phyloP scores from a whole-genome alignment of 805 yeast genomes.

The Tetrapisispora namnaoensis region DNA sequence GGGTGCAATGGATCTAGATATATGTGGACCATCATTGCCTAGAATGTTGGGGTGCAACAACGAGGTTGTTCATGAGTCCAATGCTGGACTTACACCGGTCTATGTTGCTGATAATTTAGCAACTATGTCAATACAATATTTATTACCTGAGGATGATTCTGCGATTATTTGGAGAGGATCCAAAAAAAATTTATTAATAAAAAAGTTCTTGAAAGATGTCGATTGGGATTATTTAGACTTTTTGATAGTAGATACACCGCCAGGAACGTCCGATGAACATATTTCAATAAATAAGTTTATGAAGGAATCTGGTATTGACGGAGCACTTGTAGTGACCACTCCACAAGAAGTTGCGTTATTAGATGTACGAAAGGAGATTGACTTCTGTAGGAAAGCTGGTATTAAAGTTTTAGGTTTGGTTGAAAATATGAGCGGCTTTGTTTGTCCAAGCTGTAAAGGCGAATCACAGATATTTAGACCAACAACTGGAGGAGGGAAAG shows the following conservation, averaged over 20 bases:
- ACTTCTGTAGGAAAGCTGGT: slow-evolving; percentile 85
- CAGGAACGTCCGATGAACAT: slow-evolving; percentile 98
- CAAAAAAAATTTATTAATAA: slow-evolving; percentile 88
- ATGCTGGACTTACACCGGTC: slow-evolving; percentile 93
- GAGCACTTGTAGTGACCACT: slow-evolving; percentile 89
- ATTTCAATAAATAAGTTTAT: slow-evolving; percentile 78
- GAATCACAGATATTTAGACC: slow-evolving; percentile 85
- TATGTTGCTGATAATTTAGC: slow-evolving; percentile 93
- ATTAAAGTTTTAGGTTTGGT: slow-evolving; percentile 82
- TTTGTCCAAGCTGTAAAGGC: slow-evolving; percentile 88
- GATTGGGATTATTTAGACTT: slow-evolving; percentile 83
- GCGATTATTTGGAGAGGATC: slow-evolving; percentile 97
- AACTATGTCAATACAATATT: slow-evolving; percentile 87
- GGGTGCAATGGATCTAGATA: slow-evolving; percentile 95
- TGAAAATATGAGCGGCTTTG: slow-evolving; percentile 98
- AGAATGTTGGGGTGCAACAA: slow-evolving; percentile 87
- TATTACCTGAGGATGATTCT: slow-evolving; percentile 87
- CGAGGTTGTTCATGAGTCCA: slow-evolving; percentile 79
- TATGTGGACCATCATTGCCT: slow-evolving; percentile 96
- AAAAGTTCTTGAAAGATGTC: slow-evolving; percentile 88
- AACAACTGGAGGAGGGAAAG: slow-evolving; percentile 94
- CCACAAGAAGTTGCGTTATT: slow-evolving; percentile 95
- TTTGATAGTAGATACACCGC: slow-evolving; percentile 90
- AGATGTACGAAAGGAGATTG: slow-evolving; percentile 93
- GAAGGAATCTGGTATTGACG: slow-evolving; percentile 87